These are phyloP conservation scores for Diversispora eburnea DNA, from an alignment of 192 early-diverging fungal species.

Conservation along the genomic window DNA sequence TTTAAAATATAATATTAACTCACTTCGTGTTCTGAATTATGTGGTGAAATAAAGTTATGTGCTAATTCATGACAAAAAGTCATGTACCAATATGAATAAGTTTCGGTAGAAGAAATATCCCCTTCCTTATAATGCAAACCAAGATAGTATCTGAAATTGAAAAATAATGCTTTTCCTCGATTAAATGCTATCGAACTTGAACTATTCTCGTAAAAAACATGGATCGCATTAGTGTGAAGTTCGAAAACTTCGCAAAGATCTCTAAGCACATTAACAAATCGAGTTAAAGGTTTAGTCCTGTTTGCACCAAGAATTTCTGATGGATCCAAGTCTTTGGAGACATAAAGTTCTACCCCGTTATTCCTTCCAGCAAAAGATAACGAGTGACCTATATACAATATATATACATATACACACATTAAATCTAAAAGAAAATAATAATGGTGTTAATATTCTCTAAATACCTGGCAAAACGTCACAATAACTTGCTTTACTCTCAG, in stretches of 20 bases:
- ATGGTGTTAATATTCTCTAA: constrained; percentile 26
- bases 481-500: constrained; percentile 40
- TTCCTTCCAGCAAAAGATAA: constrained; percentile 42
- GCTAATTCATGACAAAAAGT: constrained; percentile 79
- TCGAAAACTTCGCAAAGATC: constrained; percentile 58
- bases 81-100: constrained; percentile 80
- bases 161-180: constrained; percentile 68
- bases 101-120: constrained; percentile 30
- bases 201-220: constrained; percentile 71
- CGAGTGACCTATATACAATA: constrained; percentile 28
- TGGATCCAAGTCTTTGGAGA: constrained; percentile 35
- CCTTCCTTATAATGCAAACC: constrained; percentile 55
- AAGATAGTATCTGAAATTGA: constrained; percentile 78
- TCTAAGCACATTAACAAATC: constrained; percentile 44
- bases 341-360: constrained; percentile 37
- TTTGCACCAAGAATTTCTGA: constrained; percentile 33
- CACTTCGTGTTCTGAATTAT: constrained; percentile 73
- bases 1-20: background rate
- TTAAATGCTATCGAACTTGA: constrained; percentile 82
- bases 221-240: constrained; percentile 50
- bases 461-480: constrained; percentile 52
- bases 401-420: background rate
- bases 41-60: constrained; percentile 67
- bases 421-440: background rate
- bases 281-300: constrained; percentile 33